A percentile compares a stretch with the other conserved stretches of the same genome.
Evolutionary conservation across 2,329 filamentous ascomycete genomes (phyloP).

Genomic region (Colletotrichum filicis): DNA sequence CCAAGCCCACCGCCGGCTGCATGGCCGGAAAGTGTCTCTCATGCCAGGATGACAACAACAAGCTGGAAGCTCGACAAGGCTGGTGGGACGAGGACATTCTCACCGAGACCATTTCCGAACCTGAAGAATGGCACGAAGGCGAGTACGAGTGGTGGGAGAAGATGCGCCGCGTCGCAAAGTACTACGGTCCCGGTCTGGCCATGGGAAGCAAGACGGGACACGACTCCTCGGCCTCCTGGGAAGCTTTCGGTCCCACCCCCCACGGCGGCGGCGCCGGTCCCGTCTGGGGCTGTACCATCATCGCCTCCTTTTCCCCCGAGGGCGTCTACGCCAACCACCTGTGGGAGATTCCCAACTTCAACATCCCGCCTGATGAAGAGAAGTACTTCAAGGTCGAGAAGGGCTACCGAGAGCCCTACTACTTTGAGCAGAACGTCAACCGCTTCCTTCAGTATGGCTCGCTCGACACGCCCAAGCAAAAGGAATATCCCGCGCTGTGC

Average conservation of each 20-base stretch:
- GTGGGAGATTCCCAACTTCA: constrained; percentile 35
- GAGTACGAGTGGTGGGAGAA: constrained; percentile 32
- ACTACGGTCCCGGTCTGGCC: constrained; percentile 24
- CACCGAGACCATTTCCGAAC: background rate
- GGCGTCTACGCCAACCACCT: constrained; percentile 35
- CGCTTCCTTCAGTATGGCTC: constrained; percentile 18
- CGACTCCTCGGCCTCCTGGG: constrained; percentile 17
- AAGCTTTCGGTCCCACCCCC: background rate
- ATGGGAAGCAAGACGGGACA: background rate
- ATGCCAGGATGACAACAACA: background rate
- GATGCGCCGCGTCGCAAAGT: constrained; percentile 23
- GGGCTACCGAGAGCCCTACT: background rate
- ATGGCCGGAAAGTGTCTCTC: constrained; percentile 15
- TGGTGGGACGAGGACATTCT: constrained; percentile 29
- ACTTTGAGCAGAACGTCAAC: constrained; percentile 25
- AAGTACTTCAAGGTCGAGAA: background rate
- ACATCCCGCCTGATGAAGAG: background rate
- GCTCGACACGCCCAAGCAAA: background rate
- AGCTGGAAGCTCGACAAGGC: background rate
- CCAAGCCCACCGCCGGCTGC: constrained; percentile 1
- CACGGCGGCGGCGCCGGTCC: constrained; percentile 30
- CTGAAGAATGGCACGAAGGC: constrained; percentile 24
- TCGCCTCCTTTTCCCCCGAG: constrained; percentile 21
- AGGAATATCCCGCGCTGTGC: constrained; percentile 10
- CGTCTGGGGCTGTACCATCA: constrained; percentile 34